Base-by-base conservation (phyloP, 495 filamentous ascomycete genomes). In the Cercophora samala region DNA sequence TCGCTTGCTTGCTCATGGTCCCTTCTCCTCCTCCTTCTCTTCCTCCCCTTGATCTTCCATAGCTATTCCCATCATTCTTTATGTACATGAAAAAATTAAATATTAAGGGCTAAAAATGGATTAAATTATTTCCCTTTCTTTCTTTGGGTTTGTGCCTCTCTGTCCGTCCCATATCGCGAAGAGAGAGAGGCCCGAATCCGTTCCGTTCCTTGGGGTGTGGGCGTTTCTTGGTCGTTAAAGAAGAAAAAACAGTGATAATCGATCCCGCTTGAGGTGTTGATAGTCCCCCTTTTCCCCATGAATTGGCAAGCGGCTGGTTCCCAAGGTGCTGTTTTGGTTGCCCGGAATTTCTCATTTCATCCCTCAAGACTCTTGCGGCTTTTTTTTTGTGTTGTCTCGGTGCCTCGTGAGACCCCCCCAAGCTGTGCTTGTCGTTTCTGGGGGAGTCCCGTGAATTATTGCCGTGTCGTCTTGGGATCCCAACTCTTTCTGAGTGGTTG, bases 71-170 rank as follows among this genome's bases (percentile, higher is more conserved):
- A 22, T 5, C 24, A 54, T 21, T 21, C 68, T 46, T 46, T 74
- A 75, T 74, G 65, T 74, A 75, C 72, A 75, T 70, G 32, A 52
- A 66, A 46, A 66, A 52, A 75, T 75, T 75, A 75, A 70, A 69
- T 74, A 75, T 75, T 75, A 75, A 65, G 61, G 68, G 71, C 66
- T 72, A 72, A 68, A 61, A 69, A 68, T 66, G 64, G 64, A 69
- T 73, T 68, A 22, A 66, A 61, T 64, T 66, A 58, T 17, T 18
- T 5, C 26, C 13, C 64, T 23, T n/a, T 52, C 53, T 24, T 62
- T 60, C 21, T 62, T 46, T 51, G 21, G 42, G 46, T n/a, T n/a
- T n/a, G n/a, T n/a, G n/a, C n/a, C n/a, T n/a, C 51, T 52, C 25
- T 25, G 46, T 60, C 29, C 62, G 15, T 22, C 25, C 17, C 24